phyloP scores from a whole-genome alignment of 208 protist genomes.

The Crithidia expoeki region DNA sequence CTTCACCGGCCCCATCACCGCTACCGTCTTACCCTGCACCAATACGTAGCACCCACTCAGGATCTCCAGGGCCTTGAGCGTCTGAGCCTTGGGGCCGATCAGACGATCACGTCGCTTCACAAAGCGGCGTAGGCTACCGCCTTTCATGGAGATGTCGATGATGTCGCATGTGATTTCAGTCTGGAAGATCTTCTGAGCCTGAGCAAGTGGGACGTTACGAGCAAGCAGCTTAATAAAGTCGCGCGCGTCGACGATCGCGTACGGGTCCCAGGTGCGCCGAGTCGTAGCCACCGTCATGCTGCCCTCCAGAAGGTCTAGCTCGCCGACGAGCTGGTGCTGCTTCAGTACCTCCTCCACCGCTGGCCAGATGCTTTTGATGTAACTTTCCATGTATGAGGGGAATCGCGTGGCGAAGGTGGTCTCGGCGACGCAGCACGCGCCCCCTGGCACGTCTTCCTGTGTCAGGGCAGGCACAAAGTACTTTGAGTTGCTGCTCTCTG shows the following conservation, averaged over 20 bases:
- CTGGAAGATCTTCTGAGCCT: constrained; percentile 97
- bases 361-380: constrained; percentile 96
- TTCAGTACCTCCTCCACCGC: constrained; percentile 92
- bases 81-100: constrained; percentile 98
- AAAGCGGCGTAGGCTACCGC: constrained; percentile 97
- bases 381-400: constrained; percentile 98
- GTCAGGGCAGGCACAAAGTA: constrained; percentile 81
- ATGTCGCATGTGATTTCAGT: constrained; percentile 98
- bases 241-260: constrained; percentile 97
- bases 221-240: constrained; percentile 98
- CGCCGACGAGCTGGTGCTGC: constrained; percentile 94
- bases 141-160: constrained; percentile 98
- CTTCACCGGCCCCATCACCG: constrained; percentile 96
- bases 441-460: constrained; percentile 87
- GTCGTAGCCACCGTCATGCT: constrained; percentile 99
- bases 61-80: constrained; percentile 98
- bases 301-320: constrained; percentile 95
- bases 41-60: constrained; percentile 99
- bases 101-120: constrained; percentile 99
- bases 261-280: constrained; percentile 98
- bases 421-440: constrained; percentile 94
- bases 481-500: constrained; percentile 52
- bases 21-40: constrained; percentile 98
- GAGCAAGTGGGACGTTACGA: constrained; percentile 95
- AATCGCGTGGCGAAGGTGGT: constrained; percentile 98